These are phyloP conservation scores for Apiotrichum siamense DNA, from an alignment of 1,284 basidiomycete species.

Conservation along the genomic window DNA sequence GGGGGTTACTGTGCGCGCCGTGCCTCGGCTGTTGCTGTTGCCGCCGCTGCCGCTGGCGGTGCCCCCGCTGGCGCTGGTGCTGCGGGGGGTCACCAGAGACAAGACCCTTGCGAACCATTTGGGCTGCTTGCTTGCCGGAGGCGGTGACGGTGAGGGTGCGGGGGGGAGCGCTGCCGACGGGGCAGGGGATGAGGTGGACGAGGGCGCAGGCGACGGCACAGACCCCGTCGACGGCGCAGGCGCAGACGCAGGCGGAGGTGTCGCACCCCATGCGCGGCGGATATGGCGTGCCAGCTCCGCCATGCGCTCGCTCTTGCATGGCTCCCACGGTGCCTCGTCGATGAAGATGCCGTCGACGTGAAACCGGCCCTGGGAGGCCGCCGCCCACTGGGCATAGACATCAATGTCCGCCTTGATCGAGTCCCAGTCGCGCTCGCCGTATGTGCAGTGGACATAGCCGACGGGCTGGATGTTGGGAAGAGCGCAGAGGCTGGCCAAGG, in stretches of 20 bases:
- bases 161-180: neutral
- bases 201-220: too few relatives aligned
- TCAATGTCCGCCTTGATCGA: slow-evolving; percentile 7
- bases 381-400: slow-evolving; percentile 5
- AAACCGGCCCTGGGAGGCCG: neutral
- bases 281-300: neutral
- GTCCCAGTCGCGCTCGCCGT: neutral
- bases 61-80: too few relatives aligned
- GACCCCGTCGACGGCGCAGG: too few relatives aligned
- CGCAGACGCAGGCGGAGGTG: too few relatives aligned
- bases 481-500: neutral
- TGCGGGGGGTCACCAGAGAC: too few relatives aligned
- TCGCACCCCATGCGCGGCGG: neutral
- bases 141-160: too few relatives aligned
- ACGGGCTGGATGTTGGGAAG: slow-evolving; percentile 7
- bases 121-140: too few relatives aligned
- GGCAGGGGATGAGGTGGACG: too few relatives aligned
- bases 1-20: too few relatives aligned
- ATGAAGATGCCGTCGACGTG: slow-evolving; percentile 11
- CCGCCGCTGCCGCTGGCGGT: too few relatives aligned
- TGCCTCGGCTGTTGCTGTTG: too few relatives aligned
- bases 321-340: slow-evolving; percentile 12
- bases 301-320: neutral
- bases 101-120: too few relatives aligned
- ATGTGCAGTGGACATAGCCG: slow-evolving; percentile 11